phyloP scores from a whole-genome alignment of 2,329 filamentous ascomycete genomes.

The Fusarium sarcochroum region DNA sequence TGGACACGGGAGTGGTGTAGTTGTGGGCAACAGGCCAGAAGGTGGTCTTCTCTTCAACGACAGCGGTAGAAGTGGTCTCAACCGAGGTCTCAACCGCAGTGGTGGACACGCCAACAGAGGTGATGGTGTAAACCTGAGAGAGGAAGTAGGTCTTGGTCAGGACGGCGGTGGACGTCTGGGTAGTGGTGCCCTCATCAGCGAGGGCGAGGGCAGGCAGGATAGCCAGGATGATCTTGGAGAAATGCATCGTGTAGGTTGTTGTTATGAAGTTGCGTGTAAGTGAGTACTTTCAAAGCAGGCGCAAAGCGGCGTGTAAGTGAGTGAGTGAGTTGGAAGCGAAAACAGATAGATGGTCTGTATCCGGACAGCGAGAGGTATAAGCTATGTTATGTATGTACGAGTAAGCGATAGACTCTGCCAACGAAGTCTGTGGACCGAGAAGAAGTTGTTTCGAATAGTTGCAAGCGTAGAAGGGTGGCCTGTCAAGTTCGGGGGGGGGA shows the following conservation, averaged over 20 bases:
- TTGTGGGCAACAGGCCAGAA: slow-evolving; percentile 47
- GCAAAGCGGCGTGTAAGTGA: slow-evolving; percentile 35
- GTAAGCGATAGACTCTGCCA: slow-evolving; percentile 65
- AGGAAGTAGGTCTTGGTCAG: slow-evolving; percentile 68
- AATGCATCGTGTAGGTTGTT: slow-evolving; percentile 53
- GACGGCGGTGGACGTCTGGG: slow-evolving; percentile 65
- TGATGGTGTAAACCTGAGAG: slow-evolving; percentile 60
- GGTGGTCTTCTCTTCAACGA: slow-evolving; percentile 36
- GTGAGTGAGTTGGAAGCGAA: slow-evolving; percentile 28
- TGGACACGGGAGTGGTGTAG: slow-evolving; percentile 47
- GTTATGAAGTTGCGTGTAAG: slow-evolving; percentile 32
- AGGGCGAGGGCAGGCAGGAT: slow-evolving; percentile 68
- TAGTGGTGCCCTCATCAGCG: slow-evolving; percentile 58
- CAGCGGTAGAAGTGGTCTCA: slow-evolving; percentile 29
- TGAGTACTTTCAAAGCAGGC: slow-evolving; percentile 46
- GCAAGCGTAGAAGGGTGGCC: slow-evolving; percentile 40
- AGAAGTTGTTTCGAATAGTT: slow-evolving; percentile 43
- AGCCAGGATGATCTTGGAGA: slow-evolving; percentile 61
- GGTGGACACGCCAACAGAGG: slow-evolving; percentile 51
- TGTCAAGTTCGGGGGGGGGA: slow-evolving; percentile 33
- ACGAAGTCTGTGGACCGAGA: slow-evolving; percentile 62
- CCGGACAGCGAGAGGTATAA: slow-evolving; percentile 34
- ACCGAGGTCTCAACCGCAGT: slow-evolving; percentile 46
- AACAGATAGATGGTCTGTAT: slow-evolving; percentile 50
- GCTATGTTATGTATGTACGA: slow-evolving; percentile 43